Conservation (phyloP, 371 early-diverging fungal genomes). For the Apophysomyces ossiformis region DNA sequence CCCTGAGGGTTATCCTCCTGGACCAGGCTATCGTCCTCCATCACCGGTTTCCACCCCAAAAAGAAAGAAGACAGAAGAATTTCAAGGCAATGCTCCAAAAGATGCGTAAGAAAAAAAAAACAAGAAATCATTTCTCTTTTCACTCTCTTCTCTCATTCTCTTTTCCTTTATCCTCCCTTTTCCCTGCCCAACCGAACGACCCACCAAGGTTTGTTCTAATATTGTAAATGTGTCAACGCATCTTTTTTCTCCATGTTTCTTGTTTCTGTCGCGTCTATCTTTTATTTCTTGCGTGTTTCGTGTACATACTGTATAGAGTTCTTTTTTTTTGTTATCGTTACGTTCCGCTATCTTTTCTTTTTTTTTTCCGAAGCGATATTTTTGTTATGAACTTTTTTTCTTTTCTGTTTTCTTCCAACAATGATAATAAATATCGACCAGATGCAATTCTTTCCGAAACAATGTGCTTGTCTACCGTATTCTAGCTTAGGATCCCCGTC, state of each 20-base stretch:
- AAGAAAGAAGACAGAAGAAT: neutral
- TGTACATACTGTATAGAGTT: constrained; percentile 10
- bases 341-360: neutral
- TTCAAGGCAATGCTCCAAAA: constrained; percentile 2
- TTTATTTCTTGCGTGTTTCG: too few relatives aligned
- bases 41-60: constrained; percentile 51
- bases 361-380: neutral
- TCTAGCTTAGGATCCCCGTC: too few relatives aligned
- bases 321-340: neutral
- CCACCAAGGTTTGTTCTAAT: constrained; percentile 1
- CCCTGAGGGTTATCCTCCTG: constrained; percentile 10
- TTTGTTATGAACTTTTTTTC: neutral
- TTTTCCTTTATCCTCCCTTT: too few relatives aligned
- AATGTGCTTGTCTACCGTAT: too few relatives aligned
- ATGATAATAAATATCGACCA: too few relatives aligned
- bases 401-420: too few relatives aligned
- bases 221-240: neutral
- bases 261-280: too few relatives aligned
- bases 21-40: constrained; percentile 40
- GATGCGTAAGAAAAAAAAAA: neutral
- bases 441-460: too few relatives aligned
- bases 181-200: neutral
- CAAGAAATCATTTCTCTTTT: too few relatives aligned
- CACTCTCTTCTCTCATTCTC: too few relatives aligned
- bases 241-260: neutral